Conservation (phyloP, 179 eudicot species). For the Silene noctiflora region DNA sequence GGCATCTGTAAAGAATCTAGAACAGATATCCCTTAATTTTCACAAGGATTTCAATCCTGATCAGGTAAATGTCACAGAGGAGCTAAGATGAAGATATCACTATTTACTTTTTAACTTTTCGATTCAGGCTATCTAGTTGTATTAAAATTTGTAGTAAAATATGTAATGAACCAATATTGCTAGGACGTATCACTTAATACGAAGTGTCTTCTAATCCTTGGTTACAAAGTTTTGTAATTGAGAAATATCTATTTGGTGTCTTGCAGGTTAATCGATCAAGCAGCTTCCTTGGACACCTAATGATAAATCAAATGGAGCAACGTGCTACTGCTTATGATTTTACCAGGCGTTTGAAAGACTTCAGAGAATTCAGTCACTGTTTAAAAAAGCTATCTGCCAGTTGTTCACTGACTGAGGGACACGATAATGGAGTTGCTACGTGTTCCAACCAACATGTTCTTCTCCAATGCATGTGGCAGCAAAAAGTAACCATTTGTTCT, state of each 20-base stretch:
- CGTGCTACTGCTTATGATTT: slow-evolving; percentile 68
- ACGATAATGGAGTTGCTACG: slow-evolving; percentile 26
- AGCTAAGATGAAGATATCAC: background rate
- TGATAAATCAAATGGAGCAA: slow-evolving; percentile 80
- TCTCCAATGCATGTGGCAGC: slow-evolving; percentile 82
- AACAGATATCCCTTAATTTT: slow-evolving; percentile 62
- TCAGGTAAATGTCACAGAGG: slow-evolving; percentile 48
- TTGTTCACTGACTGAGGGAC: slow-evolving; percentile 19
- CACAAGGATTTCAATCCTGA: slow-evolving; percentile 77
- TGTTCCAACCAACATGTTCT: slow-evolving; percentile 43
- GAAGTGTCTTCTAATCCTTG: no score
- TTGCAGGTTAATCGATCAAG: slow-evolving; percentile 63
- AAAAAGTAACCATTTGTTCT: slow-evolving; percentile 52
- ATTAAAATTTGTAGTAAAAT: no score
- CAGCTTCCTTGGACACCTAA: slow-evolving; percentile 80
- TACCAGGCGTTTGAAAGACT: slow-evolving; percentile 31
- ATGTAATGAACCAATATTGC: no score
- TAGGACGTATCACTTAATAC: no score
- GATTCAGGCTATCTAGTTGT: background rate
- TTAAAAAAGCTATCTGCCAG: slow-evolving; percentile 40
- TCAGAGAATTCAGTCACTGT: slow-evolving; percentile 40
- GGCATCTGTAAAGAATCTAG: slow-evolving; percentile 56
- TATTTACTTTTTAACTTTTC: background rate
- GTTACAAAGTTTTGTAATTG: background rate
- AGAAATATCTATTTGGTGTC: background rate